Evolutionary conservation across 78 protist species (phyloP), one percentile per base, ranked within the genome.

Genomic region (Cavenderia fasciculata): DNA sequence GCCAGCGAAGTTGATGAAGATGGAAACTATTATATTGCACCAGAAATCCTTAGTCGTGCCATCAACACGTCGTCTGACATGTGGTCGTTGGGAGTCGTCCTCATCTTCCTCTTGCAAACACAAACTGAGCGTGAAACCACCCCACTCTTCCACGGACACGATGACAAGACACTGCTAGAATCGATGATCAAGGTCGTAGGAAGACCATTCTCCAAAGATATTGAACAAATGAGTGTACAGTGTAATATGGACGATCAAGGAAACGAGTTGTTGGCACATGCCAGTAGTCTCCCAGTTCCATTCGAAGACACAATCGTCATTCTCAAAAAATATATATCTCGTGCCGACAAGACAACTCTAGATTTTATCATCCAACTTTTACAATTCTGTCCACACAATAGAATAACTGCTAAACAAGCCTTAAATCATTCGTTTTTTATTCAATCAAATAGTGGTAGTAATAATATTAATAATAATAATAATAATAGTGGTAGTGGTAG

Each of bases 41-140:
- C 90, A 25, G 90, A 82, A 33, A 23, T 82, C 2, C 68, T 82
- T 49, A 21, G 62, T 21, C 51, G 78, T n/a, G 74, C 56, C 3
- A 56, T 82, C 2, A 68, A 46, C 7, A 65, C 77, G 14, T 76
- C 65, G n/a, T 82, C 90, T 18, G 90, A 82, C 54, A 69, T 82
- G 49, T 82, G 90, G 90, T 51, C 78, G 4, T 51, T 57, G 49
- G 90, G 90, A 68, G 41, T 51, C n/a, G n/a, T 82, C 10, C 43
- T 82, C 27, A 27, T 82, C 40, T 82, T 68, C 25, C 59, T 82
- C 2, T 31, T 82, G 8, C 90, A 82, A 54, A 82, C 33, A 33
- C 46, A 68, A 68, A 38, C 49, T 31, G 90, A 82, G 40, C 51
- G 90, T 49, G 23, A 31, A 2, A 12, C 16, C 1, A 12, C 8